Conservation (phyloP, 192 early-diverging fungal species). For the Chytriomyces sp. region DNA sequence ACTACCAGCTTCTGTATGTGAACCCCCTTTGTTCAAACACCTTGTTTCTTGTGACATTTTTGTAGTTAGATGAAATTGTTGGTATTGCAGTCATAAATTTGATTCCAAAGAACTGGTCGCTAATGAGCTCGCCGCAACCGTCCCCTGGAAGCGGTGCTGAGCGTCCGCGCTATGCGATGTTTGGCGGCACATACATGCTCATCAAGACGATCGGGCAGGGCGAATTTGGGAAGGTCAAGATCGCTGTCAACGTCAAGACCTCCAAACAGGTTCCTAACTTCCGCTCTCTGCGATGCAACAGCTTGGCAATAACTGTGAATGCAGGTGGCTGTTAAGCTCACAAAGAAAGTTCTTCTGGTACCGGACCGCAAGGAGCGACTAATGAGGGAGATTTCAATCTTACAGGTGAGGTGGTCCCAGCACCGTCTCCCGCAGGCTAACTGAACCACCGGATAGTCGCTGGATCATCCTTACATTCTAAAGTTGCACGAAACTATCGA, state of each 20-base stretch:
- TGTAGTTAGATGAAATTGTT: no score
- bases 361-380: constrained; percentile 84
- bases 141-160: no score
- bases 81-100: no score
- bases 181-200: constrained; percentile 26
- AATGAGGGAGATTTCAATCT: constrained; percentile 90
- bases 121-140: no score
- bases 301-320: neutral
- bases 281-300: neutral
- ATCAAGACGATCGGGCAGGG: constrained; percentile 54
- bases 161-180: constrained; percentile 10
- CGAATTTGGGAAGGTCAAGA: constrained; percentile 64
- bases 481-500: constrained; percentile 94
- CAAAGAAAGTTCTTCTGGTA: constrained; percentile 87
- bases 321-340: constrained; percentile 93
- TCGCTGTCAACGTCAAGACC: constrained; percentile 46
- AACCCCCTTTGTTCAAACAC: no score
- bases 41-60: no score
- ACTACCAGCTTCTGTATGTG: no score
- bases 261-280: constrained; percentile 35
- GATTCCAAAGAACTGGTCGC: no score
- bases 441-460: constrained; percentile 75
- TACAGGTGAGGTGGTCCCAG: constrained; percentile 73
- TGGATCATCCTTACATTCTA: constrained; percentile 90
- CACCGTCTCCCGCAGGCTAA: neutral